Evolutionary conservation across 257 asterid species (phyloP), one percentile per base, ranked within the genome.

Genomic region (Solanum chilense): DNA sequence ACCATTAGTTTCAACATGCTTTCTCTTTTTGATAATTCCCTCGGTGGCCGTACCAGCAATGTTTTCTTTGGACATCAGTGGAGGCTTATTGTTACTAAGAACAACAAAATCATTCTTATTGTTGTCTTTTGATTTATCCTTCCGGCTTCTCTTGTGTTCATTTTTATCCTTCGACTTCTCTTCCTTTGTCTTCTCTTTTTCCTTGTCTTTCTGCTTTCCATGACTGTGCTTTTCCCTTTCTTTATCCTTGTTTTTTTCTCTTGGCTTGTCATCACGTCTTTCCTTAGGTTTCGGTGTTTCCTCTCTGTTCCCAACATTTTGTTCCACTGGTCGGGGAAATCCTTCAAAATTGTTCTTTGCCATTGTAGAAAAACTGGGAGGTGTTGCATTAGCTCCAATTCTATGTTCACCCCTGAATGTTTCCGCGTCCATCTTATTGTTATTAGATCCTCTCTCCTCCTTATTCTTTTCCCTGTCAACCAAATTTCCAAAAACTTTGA

Each of bases 1-100:
- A 90, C 98, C 98, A 93, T 95, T 93, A 25, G 90, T 56, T 87
- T 35, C 80, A 86, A 85, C 77, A 76, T 91, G 94, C 88, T 93
- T 92, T 82, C 95, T 89, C 90, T 95, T 95, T 93, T 89, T 89
- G 91, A 78, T 74, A 86, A 88, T 91, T 85, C 82, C 94, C 70
- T 90, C 96, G 89, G 69, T 86, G 31, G 68, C 68, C 83, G 89
- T 87, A 90, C 66, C 90, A 84, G 52, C 88, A 77, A n/a, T 75
- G 69, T 56, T 87, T 62, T 90, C 93, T 89, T 86, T 90, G 66
- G 88, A 90, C 42, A 88, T 66, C 69, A 52, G 84, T 37, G 83
- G 88, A 74, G 73, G 49, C 66, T 71, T 82, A 85, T 82, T 89
- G 85, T 90, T 85, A 68, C 84, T 73, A 90, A 85, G 86, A 66